phyloP scores from a whole-genome alignment of 1,284 basidiomycete genomes.

The Cutaneotrichosporon spelunceum region DNA sequence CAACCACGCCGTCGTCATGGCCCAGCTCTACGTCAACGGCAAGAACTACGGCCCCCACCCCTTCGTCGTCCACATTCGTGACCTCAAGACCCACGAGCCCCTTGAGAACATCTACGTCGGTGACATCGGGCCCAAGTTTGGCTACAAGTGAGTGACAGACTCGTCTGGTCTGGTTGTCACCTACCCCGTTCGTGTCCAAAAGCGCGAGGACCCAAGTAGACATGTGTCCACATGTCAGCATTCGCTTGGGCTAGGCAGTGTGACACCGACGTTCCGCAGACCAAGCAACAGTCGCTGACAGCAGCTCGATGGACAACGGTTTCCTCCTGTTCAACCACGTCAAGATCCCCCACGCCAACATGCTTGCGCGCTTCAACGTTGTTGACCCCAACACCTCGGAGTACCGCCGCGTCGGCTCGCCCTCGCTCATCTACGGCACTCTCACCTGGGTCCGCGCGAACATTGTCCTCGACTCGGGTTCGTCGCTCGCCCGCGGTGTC shows the following conservation, averaged over 20 bases:
- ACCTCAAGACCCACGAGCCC: conserved; percentile 55
- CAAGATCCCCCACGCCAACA: conserved; percentile 57
- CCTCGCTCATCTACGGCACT: conserved; percentile 59
- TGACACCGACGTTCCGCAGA: background rate
- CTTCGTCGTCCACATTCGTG: conserved; percentile 57
- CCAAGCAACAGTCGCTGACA: background rate
- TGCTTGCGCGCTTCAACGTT: conserved; percentile 61
- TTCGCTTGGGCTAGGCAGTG: background rate
- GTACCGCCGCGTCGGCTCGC: conserved; percentile 54
- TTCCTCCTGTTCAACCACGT: conserved; percentile 58
- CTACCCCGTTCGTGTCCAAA: background rate
- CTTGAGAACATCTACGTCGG: conserved; percentile 58
- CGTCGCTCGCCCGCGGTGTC: conserved; percentile 57
- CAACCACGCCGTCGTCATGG: conserved; percentile 59
- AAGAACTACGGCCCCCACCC: conserved; percentile 59
- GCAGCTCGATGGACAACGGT: conserved; percentile 54
- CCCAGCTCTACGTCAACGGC: conserved; percentile 57
- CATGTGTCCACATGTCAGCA: background rate
- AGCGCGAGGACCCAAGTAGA: background rate
- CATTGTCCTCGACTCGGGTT: conserved; percentile 58
- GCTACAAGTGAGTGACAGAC: conserved; percentile 53
- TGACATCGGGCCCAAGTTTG: conserved; percentile 61
- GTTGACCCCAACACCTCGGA: conserved; percentile 51
- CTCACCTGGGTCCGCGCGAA: conserved; percentile 56
- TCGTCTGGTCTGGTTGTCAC: background rate